These are phyloP conservation scores for Ligustrum vulgare DNA, from an alignment of 257 asterid genomes.

Conservation along the genomic window DNA sequence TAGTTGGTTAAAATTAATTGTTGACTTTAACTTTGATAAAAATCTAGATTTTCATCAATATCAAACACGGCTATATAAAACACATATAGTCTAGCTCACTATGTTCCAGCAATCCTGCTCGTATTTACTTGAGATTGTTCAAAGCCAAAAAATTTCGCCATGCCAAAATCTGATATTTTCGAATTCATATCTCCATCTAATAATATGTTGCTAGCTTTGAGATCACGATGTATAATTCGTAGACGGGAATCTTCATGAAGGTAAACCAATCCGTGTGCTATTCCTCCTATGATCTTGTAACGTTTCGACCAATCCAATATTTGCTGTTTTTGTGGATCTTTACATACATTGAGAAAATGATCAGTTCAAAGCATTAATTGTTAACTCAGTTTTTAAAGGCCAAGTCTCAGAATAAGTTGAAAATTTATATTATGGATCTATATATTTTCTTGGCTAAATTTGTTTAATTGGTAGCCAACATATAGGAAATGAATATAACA, in stretches of 20 bases:
- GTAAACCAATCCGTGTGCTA: slow-evolving; percentile 27
- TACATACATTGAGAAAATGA: neutral
- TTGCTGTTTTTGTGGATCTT: slow-evolving; percentile 17
- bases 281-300: slow-evolving; percentile 25
- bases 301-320: slow-evolving; percentile 28
- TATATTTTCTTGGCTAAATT: too few relatives aligned
- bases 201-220: slow-evolving; percentile 36
- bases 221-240: slow-evolving; percentile 35
- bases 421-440: neutral
- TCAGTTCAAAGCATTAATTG: neutral
- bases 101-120: slow-evolving; percentile 31
- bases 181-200: slow-evolving; percentile 36
- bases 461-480: neutral
- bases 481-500: neutral
- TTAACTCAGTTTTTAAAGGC: neutral
- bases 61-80: too few relatives aligned
- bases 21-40: too few relatives aligned
- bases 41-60: too few relatives aligned
- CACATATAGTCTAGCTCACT: slow-evolving; percentile 13
- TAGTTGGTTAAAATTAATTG: too few relatives aligned
- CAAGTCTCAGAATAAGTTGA: too few relatives aligned
- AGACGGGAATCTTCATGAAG: slow-evolving; percentile 40
- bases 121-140: slow-evolving; percentile 26
- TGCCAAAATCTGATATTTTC: slow-evolving; percentile 37
- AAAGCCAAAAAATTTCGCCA: slow-evolving; percentile 26